Base-by-base conservation (phyloP, 2,329 filamentous ascomycete genomes). In the Paecilomyces niveus region DNA sequence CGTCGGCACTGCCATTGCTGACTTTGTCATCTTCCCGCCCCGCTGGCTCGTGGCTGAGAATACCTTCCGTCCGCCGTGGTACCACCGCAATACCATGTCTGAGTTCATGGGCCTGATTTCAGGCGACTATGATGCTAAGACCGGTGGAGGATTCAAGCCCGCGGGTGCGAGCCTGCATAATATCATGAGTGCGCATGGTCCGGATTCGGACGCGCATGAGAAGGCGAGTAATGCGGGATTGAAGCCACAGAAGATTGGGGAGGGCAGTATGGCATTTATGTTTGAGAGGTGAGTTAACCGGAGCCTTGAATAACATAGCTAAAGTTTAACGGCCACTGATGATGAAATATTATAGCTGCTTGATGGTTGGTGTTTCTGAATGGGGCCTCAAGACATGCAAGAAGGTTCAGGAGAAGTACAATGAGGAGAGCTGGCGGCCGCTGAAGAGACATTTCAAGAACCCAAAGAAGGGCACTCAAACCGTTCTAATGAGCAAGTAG, bases 391-490 rank as follows among this genome's bases (percentile, higher is more conserved):
- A 85, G 72, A 83, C 83, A 61, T 93, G 86, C 69, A 75, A 80
- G 67, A 89, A 89, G 73, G 83, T 89, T 49, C 87, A 89, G 76
- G 80, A 85, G 63, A 83, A 83, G 58, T 95, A 94, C 68, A 92
- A 85, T 69, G 84, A 86, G 58, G 89, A 95, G 78, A 92, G 89
- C 70, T 96, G 91, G 91, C 85, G 80, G 29, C 82, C 82, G 0
- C 75, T 89, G 56, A 83, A 84, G 72, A 80, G 85, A 51, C 83
- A 88, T 68, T 89, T 87, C 62, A 77, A 78, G 68, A 77, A 78
- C 67, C 80, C 81, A 18, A 76, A 79, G 61, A 78, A 80, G 66
- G 54, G 35, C 15, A 7, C 35, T 45, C 18, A 45, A 45, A n/a
- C 18, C n/a, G 2, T n/a, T 18, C n/a, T 3, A 15, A 15, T n/a